Percentiles rank a stretch among this genome's conserved stretches.
These are phyloP conservation scores for Suillus clintonianus DNA, from an alignment of 768 basidiomycete species.

Conservation along the genomic window DNA sequence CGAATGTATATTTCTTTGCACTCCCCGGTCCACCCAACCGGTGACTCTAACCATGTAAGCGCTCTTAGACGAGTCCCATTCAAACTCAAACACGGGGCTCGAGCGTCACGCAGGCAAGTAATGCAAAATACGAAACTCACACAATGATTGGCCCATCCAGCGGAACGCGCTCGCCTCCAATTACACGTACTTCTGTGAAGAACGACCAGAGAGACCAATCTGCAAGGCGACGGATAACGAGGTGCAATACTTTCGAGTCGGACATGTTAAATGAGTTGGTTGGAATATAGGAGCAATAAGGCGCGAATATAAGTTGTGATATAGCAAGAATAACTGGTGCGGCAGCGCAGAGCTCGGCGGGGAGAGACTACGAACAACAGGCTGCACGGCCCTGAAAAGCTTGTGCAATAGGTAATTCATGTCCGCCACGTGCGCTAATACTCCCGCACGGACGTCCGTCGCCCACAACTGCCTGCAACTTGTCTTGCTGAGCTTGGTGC, in stretches of 20 bases:
- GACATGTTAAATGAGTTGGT: conserved; percentile 22
- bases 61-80: background rate
- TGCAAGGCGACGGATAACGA: conserved; percentile 70
- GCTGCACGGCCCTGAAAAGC: background rate
- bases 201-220: conserved; percentile 79
- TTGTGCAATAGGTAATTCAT: background rate
- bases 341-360: background rate
- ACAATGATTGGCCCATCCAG: conserved; percentile 88
- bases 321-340: background rate
- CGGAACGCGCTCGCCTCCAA: conserved; percentile 89
- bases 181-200: conserved; percentile 84
- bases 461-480: background rate
- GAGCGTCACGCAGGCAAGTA: background rate
- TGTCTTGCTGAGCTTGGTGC: background rate
- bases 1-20: background rate
- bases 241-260: conserved; percentile 55
- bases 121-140: conserved; percentile 47
- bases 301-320: background rate
- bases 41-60: background rate
- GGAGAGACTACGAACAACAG: background rate
- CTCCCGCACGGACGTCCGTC: background rate
- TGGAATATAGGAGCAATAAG: background rate
- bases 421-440: background rate
- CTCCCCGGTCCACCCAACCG: background rate
- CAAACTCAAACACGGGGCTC: background rate